Evolutionary conservation across 2,329 filamentous ascomycete genomes (phyloP).

Genomic region (Monilinia fructicola): DNA sequence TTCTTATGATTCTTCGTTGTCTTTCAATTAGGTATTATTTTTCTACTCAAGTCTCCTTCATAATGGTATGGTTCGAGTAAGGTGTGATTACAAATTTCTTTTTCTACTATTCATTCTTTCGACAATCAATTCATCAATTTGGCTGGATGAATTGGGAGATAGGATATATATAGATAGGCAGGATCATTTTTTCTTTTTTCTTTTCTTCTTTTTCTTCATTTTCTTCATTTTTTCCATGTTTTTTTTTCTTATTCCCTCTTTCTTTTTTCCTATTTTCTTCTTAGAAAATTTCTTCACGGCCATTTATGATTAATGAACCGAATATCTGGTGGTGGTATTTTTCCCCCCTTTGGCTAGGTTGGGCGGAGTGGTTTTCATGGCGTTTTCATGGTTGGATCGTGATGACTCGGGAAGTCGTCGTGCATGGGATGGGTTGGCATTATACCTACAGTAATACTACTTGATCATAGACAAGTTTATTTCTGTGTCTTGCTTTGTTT

Average conservation of each 20-base stretch:
- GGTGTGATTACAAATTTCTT: conserved; percentile 22
- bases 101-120: conserved; percentile 16
- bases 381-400: neutral
- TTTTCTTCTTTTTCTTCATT: conserved; percentile 1
- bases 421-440: neutral
- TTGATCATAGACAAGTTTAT: conserved; percentile 18
- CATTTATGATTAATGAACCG: conserved; percentile 9
- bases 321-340: conserved; percentile 6
- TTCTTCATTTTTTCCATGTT: neutral
- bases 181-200: conserved; percentile 4
- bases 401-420: neutral
- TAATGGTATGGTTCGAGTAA: conserved; percentile 29
- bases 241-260: neutral
- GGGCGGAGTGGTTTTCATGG: neutral
- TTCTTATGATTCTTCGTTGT: conserved; percentile 26
- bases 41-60: conserved; percentile 2
- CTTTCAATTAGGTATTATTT: conserved; percentile 18
- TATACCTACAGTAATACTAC: conserved; percentile 10
- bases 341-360: neutral
- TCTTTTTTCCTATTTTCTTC: neutral
- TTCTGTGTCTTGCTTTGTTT: neutral
- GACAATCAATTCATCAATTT: conserved; percentile 22
- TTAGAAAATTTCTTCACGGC: neutral
- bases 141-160: conserved; percentile 14
- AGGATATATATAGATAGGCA: conserved; percentile 19